Evolutionary conservation across 2,329 filamentous ascomycete species (phyloP).

Genomic region (Hymenoscyphus salicellus): DNA sequence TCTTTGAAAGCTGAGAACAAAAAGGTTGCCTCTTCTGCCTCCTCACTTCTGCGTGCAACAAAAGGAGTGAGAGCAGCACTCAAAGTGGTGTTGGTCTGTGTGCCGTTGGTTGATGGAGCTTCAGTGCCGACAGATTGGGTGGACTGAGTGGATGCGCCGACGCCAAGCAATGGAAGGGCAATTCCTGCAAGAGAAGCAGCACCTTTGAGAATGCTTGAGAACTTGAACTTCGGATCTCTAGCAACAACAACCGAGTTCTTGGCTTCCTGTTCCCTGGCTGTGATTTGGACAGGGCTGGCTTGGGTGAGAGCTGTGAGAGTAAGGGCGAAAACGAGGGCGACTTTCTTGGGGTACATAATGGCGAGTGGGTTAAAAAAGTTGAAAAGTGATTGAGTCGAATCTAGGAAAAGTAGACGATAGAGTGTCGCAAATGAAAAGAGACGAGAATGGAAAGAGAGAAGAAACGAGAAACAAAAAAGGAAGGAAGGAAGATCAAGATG

Average conservation of each 20-base stretch:
- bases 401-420: background rate
- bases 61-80: too few relatives aligned
- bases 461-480: background rate
- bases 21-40: background rate
- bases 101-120: background rate
- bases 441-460: background rate
- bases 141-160: background rate
- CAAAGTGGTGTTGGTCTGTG: background rate
- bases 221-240: background rate
- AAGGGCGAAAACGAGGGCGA: background rate
- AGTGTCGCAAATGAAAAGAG: background rate
- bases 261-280: background rate
- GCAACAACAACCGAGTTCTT: background rate
- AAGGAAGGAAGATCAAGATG: conserved; percentile 1
- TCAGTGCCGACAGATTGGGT: background rate
- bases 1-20: background rate
- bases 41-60: background rate
- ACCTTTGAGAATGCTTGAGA: background rate
- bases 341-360: background rate
- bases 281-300: background rate
- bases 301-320: background rate
- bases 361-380: background rate
- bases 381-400: background rate
- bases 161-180: background rate
- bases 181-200: background rate